phyloP scores from a whole-genome alignment of 345 rosid species.

The Citrus reticulata region DNA sequence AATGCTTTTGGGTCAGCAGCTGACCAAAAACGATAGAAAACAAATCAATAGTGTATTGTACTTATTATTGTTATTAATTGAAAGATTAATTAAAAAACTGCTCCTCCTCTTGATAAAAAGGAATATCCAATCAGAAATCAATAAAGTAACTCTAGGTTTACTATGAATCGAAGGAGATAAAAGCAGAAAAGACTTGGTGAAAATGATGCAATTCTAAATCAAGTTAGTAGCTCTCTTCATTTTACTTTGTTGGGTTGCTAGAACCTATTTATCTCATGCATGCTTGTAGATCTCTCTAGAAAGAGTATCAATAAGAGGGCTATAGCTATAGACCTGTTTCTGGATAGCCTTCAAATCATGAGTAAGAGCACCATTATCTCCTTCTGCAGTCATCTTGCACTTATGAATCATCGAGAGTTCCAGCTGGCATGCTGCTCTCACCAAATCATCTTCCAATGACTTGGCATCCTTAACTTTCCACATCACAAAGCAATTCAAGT shows the following conservation, averaged over 20 bases:
- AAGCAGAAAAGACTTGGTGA: not conserved
- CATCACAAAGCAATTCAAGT: slow-evolving; percentile 79
- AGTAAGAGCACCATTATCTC: slow-evolving; percentile 51
- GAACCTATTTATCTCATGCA: not conserved
- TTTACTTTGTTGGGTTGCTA: not conserved
- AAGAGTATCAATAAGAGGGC: not conserved
- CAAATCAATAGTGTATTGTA: too few relatives aligned
- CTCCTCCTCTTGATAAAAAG: not conserved
- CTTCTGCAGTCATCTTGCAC: slow-evolving; percentile 72
- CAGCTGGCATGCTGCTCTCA: slow-evolving; percentile 97
- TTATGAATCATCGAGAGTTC: slow-evolving; percentile 96
- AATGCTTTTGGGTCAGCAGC: not conserved
- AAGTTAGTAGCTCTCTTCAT: not conserved
- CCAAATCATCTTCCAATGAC: slow-evolving; percentile 81
- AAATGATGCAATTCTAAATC: not conserved
- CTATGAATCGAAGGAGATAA: not conserved
- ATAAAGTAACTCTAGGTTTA: not conserved
- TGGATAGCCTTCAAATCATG: slow-evolving; percentile 94
- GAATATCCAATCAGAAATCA: not conserved
- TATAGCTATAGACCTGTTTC: slow-evolving; percentile 55
- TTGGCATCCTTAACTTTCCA: slow-evolving; percentile 99
- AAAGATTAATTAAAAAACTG: not conserved
- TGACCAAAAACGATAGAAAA: too few relatives aligned
- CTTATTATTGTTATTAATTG: too few relatives aligned
- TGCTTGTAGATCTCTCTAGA: not conserved